Evolutionary conservation across 257 asterid species (phyloP).

Genomic region (Solanum corneliomulleri): DNA sequence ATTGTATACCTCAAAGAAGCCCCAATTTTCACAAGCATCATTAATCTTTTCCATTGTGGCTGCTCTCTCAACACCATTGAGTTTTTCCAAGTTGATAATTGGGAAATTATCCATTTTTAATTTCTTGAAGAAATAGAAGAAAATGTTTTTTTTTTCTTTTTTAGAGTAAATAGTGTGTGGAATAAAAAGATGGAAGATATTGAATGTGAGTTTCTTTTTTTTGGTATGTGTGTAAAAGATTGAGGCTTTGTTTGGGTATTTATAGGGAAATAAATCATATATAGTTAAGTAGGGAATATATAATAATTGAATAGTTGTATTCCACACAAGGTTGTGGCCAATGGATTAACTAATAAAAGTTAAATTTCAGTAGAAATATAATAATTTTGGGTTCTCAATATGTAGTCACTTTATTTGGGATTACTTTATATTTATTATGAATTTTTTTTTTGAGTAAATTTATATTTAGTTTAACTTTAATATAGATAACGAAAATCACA

Average conservation of each 20-base stretch:
- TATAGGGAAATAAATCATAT: not conserved
- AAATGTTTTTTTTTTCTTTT: not conserved
- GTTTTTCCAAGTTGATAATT: slow-evolving; percentile 7
- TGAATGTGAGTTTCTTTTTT: not conserved
- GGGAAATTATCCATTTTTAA: slow-evolving; percentile 8
- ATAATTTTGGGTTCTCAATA: not conserved
- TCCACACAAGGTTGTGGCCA: not conserved
- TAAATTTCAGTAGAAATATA: not conserved
- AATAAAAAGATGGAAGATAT: not conserved
- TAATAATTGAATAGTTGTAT: not conserved
- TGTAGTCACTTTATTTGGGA: not conserved
- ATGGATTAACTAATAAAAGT: not conserved
- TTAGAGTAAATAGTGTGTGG: not conserved
- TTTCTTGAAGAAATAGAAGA: not conserved
- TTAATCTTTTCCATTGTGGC: slow-evolving; percentile 3
- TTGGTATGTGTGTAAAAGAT: not conserved
- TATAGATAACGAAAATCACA: not conserved
- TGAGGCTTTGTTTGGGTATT: not conserved
- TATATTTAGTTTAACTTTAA: not conserved
- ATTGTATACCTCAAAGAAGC: slow-evolving; percentile 9
- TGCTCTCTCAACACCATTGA: not conserved
- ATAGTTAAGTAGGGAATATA: not conserved
- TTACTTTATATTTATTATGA: not conserved
- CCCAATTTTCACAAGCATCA: slow-evolving; percentile 19
- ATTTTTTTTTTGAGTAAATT: not conserved